Conservation (phyloP, 1,284 basidiomycete genomes). For the Puccinia coronata region DNA sequence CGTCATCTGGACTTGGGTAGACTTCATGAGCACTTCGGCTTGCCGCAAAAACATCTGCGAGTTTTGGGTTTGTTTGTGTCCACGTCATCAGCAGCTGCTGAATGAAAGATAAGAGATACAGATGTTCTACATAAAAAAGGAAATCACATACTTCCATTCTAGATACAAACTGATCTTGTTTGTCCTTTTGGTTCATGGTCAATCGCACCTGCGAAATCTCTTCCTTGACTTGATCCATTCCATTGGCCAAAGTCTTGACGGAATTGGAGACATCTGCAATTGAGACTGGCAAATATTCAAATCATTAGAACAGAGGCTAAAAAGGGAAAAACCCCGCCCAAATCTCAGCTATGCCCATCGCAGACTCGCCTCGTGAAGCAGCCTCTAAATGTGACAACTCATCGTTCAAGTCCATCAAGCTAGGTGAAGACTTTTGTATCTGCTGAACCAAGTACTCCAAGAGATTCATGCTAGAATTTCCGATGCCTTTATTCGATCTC, state of each 20-base stretch:
- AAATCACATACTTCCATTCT: not conserved
- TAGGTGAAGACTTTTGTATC: constrained; percentile 70
- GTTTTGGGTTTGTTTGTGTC: not conserved
- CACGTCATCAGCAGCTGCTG: not conserved
- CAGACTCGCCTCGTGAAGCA: constrained; percentile 70
- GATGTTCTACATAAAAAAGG: not conserved
- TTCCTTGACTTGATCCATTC: constrained; percentile 65
- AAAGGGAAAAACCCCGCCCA: no score
- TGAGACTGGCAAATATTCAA: constrained; percentile 65
- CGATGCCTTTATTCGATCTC: constrained; percentile 60
- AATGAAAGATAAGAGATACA: no score
- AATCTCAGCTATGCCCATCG: not conserved
- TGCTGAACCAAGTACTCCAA: constrained; percentile 80
- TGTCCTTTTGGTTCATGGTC: constrained; percentile 56
- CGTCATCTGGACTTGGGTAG: constrained; percentile 5
- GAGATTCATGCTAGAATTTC: constrained; percentile 74
- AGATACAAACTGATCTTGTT: constrained; percentile 19
- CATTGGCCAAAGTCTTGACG: constrained; percentile 66
- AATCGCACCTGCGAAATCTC: constrained; percentile 64
- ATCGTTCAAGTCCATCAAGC: constrained; percentile 72
- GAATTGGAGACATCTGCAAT: constrained; percentile 67
- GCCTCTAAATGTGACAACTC: constrained; percentile 79
- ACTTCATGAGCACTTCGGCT: constrained; percentile 14
- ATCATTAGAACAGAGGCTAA: not conserved
- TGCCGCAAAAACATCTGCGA: constrained; percentile 10